These are phyloP conservation scores for Vaccinium darrowii DNA, from an alignment of 148 eudicot genomes.

Conservation along the genomic window DNA sequence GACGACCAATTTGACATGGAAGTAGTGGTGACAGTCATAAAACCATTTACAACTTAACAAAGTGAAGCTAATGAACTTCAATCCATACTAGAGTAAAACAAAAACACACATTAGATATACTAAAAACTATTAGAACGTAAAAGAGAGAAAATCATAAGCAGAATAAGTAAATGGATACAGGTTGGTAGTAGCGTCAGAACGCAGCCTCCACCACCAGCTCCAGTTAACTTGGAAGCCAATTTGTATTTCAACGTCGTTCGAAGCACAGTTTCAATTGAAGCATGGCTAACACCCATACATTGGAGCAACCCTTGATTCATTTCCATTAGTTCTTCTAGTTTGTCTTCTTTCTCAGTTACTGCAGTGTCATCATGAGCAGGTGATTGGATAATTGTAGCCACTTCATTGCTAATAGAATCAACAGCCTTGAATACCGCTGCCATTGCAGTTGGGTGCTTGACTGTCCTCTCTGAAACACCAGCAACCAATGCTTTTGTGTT, in stretches of 20 bases:
- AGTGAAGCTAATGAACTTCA: neutral
- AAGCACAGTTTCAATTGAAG: conserved; percentile 80
- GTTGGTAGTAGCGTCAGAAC: conserved; percentile 83
- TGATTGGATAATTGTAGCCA: conserved; percentile 65
- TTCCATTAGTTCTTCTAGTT: conserved; percentile 81
- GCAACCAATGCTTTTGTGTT: conserved; percentile 94
- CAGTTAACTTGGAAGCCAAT: conserved; percentile 78
- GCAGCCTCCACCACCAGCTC: conserved; percentile 99
- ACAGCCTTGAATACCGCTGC: conserved; percentile 76
- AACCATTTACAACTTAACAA: neutral
- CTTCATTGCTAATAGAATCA: conserved; percentile 83
- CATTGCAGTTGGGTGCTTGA: conserved; percentile 73
- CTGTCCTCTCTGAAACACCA: conserved; percentile 74
- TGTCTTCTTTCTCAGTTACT: conserved; percentile 70
- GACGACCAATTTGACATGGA: neutral
- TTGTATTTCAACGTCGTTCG: conserved; percentile 78
- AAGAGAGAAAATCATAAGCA: conserved; percentile 1
- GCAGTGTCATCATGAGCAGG: conserved; percentile 54
- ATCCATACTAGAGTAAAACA: neutral
- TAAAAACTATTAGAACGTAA: neutral
- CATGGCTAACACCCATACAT: conserved; percentile 97
- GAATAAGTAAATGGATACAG: conserved; percentile 60
- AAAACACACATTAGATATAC: too few relatives aligned
- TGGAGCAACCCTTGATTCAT: conserved; percentile 97
- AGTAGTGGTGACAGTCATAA: neutral